These are phyloP conservation scores for Amanita fuliginea DNA, from an alignment of 768 basidiomycete genomes.

Conservation along the genomic window DNA sequence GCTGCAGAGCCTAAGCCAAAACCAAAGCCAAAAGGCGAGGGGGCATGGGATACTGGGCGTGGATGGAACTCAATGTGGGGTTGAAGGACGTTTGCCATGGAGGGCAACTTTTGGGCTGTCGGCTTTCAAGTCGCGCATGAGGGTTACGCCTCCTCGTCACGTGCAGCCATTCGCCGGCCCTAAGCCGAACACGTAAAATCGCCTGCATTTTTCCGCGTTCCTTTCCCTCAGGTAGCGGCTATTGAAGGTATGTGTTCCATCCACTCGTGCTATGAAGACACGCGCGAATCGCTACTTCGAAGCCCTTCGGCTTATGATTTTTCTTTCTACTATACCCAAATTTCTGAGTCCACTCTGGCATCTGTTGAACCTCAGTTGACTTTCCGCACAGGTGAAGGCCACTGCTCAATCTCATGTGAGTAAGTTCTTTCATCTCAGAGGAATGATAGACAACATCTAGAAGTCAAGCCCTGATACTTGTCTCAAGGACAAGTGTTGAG, in stretches of 20 bases:
- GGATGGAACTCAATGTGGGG: slow-evolving; percentile 56
- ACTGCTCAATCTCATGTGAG: slow-evolving; percentile 16
- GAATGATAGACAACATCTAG: slow-evolving; percentile 57
- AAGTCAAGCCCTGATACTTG: slow-evolving; percentile 83
- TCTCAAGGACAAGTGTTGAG: slow-evolving; percentile 66
- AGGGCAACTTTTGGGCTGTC: slow-evolving; percentile 12
- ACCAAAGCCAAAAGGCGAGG: slow-evolving; percentile 63
- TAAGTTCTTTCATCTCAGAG: slow-evolving; percentile 9
- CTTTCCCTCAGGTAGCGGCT: too few relatives aligned
- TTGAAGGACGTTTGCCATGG: slow-evolving; percentile 66
- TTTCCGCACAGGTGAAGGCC: not conserved
- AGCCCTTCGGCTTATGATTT: slow-evolving; percentile 57
- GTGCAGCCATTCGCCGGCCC: slow-evolving; percentile 22
- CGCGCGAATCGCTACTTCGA: slow-evolving; percentile 85
- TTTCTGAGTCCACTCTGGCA: slow-evolving; percentile 52
- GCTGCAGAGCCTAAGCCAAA: slow-evolving; percentile 46
- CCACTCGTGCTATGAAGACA: slow-evolving; percentile 44
- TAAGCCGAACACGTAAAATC: slow-evolving; percentile 14
- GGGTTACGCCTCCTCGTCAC: not conserved
- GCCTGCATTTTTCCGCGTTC: slow-evolving; percentile 6
- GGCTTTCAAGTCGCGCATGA: slow-evolving; percentile 2
- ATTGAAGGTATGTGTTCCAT: slow-evolving; percentile 23
- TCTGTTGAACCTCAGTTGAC: slow-evolving; percentile 9
- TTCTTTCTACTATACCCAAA: slow-evolving; percentile 73
- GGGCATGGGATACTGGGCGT: slow-evolving; percentile 44